Percentiles rank a stretch among this genome's conserved stretches.
These are phyloP conservation scores for Skeletonema menzelii DNA, from an alignment of 108 stramenopile genomes.

Conservation along the genomic window DNA sequence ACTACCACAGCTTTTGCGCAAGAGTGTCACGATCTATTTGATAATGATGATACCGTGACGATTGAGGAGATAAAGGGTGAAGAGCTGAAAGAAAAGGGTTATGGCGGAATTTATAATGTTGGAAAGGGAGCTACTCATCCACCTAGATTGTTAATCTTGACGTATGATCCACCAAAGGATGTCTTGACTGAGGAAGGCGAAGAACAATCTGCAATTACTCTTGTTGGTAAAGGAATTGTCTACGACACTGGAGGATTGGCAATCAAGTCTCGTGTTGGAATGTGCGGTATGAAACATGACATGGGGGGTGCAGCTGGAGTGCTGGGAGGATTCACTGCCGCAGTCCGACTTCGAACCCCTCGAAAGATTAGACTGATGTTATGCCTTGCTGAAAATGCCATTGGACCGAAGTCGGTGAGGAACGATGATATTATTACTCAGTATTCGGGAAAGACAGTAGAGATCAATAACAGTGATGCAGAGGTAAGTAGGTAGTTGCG, in stretches of 20 bases:
- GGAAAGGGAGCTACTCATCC: conserved; percentile 79
- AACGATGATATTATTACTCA: conserved; percentile 79
- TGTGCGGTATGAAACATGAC: conserved; percentile 90
- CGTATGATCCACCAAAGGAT: conserved; percentile 47
- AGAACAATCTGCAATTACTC: conserved; percentile 37
- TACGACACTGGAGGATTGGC: conserved; percentile 85
- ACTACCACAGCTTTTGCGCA: conserved; percentile 50
- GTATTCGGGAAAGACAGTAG: conserved; percentile 89
- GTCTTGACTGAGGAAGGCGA: not conserved
- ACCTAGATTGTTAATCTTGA: conserved; percentile 77
- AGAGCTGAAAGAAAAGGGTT: conserved; percentile 70
- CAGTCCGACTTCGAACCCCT: conserved; percentile 35
- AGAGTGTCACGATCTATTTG: conserved; percentile 27
- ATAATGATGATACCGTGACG: conserved; percentile 28
- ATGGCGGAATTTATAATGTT: conserved; percentile 85
- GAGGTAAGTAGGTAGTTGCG: conserved; percentile 35
- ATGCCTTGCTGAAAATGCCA: conserved; percentile 87
- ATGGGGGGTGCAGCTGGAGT: conserved; percentile 84
- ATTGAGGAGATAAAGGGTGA: conserved; percentile 75
- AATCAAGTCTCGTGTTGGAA: conserved; percentile 76
- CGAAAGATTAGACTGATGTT: conserved; percentile 56
- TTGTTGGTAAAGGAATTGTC: conserved; percentile 90
- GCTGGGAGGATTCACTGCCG: conserved; percentile 67
- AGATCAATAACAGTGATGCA: conserved; percentile 92
- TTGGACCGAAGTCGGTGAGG: conserved; percentile 68